Percentiles rank a stretch among this genome's conserved stretches.
Evolutionary conservation across 2,329 filamentous ascomycete genomes (phyloP).

Genomic region (Myriosclerotinia scirpicola): DNA sequence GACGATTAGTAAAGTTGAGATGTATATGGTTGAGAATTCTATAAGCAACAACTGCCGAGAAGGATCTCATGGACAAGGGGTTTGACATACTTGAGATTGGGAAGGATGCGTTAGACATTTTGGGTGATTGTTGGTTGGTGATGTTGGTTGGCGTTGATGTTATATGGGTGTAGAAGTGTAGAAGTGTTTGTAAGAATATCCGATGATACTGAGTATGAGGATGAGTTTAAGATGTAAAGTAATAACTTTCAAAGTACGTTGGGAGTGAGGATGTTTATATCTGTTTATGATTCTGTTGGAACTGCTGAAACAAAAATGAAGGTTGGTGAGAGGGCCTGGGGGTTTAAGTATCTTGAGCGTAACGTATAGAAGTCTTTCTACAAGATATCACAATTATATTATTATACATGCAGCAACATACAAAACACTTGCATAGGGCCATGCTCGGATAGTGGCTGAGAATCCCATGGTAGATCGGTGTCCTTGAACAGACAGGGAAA

Average conservation of each 20-base stretch:
- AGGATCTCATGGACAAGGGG: not conserved
- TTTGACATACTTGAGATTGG: constrained; percentile 20
- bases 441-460: constrained; percentile 22
- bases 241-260: not conserved
- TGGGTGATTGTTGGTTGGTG: not conserved
- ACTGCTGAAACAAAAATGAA: constrained; percentile 21
- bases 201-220: not conserved
- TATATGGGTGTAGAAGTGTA: not conserved
- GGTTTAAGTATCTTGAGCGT: constrained; percentile 18
- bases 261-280: constrained; percentile 21
- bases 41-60: not conserved
- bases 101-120: constrained; percentile 19
- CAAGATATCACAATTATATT: constrained; percentile 15
- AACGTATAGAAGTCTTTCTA: constrained; percentile 12
- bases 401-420: constrained; percentile 17
- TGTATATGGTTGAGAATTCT: not conserved
- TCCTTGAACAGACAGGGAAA: constrained; percentile 15
- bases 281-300: constrained; percentile 19
- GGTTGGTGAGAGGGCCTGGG: constrained; percentile 6
- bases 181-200: not conserved
- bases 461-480: constrained; percentile 19
- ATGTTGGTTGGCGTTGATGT: constrained; percentile 11
- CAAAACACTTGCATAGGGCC: constrained; percentile 23
- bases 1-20: constrained; percentile 5
- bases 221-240: not conserved